phyloP scores from a whole-genome alignment of 1,284 basidiomycete species.

The Sporisorium reilianum region DNA sequence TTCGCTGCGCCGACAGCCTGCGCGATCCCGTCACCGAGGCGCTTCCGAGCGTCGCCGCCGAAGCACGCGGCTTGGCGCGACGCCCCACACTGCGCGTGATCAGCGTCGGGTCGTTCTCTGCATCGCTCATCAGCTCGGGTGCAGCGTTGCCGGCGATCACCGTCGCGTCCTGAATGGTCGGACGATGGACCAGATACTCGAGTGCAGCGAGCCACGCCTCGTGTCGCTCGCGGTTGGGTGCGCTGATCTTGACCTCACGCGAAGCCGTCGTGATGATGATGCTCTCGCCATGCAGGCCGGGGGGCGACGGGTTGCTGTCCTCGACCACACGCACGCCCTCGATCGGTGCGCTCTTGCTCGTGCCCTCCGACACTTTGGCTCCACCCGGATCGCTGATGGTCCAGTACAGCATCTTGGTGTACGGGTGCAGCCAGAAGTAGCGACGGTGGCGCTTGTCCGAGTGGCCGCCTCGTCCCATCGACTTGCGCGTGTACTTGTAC shows the following conservation, averaged over 20 bases:
- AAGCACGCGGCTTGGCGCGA: conserved; percentile 38
- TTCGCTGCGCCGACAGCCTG: conserved; percentile 64
- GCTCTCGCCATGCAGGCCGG: conserved; percentile 90
- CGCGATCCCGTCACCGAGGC: conserved; percentile 27
- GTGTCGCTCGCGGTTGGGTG: conserved; percentile 90
- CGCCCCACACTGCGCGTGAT: conserved; percentile 25
- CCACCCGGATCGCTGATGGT: conserved; percentile 92
- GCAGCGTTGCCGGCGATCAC: conserved; percentile 45
- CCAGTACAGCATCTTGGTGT: conserved; percentile 98
- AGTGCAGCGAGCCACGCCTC: conserved; percentile 87
- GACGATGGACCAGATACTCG: conserved; percentile 58
- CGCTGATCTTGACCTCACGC: conserved; percentile 97
- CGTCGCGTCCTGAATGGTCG: conserved; percentile 44
- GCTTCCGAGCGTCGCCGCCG: conserved; percentile 35
- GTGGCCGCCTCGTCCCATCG: conserved; percentile 86
- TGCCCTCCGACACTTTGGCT: conserved; percentile 85
- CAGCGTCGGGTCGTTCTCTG: conserved; percentile 35
- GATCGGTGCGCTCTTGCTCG: conserved; percentile 98
- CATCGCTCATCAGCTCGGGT: conserved; percentile 37
- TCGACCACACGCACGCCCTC: conserved; percentile 89
- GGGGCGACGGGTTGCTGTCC: conserved; percentile 91
- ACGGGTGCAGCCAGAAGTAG: conserved; percentile 99
- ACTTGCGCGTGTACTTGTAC: conserved; percentile 93
- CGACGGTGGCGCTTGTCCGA: conserved; percentile 90
- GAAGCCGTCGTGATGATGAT: conserved; percentile 92